Conservation (phyloP, 2,329 filamentous ascomycete species). For the Exophiala aquamarina region DNA sequence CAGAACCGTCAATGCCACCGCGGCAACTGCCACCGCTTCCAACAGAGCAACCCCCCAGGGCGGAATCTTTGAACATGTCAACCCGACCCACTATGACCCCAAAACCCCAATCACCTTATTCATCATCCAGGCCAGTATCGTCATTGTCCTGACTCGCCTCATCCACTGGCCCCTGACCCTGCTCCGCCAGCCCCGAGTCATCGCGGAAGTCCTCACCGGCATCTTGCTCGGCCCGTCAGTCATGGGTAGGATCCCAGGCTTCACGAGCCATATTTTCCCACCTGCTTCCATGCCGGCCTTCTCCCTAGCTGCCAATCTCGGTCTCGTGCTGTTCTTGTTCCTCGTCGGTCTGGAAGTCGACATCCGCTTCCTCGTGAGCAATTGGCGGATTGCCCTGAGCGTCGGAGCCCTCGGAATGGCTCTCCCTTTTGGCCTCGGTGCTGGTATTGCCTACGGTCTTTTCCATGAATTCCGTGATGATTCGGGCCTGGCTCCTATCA, state of each 20-base stretch:
- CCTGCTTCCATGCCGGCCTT: constrained; percentile 71
- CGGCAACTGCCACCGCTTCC: constrained; percentile 26
- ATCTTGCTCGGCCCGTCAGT: constrained; percentile 84
- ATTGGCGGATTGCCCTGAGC: constrained; percentile 76
- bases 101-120: constrained; percentile 74
- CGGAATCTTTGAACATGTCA: constrained; percentile 69
- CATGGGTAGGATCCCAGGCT: constrained; percentile 81
- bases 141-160: constrained; percentile 71
- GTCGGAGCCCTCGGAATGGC: constrained; percentile 79
- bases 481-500: constrained; percentile 55
- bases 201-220: constrained; percentile 81
- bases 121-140: constrained; percentile 72
- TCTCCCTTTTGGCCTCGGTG: constrained; percentile 79
- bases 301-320: constrained; percentile 76
- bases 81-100: constrained; percentile 67
- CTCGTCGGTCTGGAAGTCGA: constrained; percentile 86
- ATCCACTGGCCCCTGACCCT: constrained; percentile 76
- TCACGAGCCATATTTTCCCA: constrained; percentile 75
- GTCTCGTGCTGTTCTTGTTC: constrained; percentile 82
- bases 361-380: constrained; percentile 70
- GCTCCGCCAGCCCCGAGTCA: constrained; percentile 77
- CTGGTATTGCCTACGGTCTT: constrained; percentile 76
- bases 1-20: constrained; percentile 19
- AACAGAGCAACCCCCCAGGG: constrained; percentile 55
- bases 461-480: constrained; percentile 70